These are phyloP conservation scores for Wickerhamiella kurtzmanii DNA, from an alignment of 805 yeast species.

Conservation along the genomic window DNA sequence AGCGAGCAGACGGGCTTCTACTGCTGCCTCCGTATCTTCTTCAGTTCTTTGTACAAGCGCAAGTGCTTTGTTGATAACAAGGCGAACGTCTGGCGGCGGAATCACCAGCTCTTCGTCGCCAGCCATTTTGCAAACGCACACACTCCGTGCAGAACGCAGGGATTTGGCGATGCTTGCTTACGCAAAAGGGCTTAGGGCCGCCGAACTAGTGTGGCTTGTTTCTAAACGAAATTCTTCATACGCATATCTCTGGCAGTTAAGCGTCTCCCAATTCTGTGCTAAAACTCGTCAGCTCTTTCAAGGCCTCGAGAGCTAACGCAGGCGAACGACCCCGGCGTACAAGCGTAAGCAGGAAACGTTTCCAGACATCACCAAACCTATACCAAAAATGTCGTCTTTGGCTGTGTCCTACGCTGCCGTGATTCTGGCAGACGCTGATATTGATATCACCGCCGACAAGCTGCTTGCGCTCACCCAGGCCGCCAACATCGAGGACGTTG, in stretches of 20 bases:
- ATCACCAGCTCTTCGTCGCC: constrained; percentile 20
- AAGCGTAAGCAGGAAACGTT: background rate
- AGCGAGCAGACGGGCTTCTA: constrained; percentile 6
- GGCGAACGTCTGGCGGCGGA: constrained; percentile 40
- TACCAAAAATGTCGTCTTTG: constrained; percentile 16
- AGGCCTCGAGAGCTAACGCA: too few relatives aligned
- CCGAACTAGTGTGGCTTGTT: background rate
- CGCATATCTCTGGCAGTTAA: too few relatives aligned
- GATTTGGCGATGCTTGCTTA: too few relatives aligned
- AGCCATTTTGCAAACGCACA: background rate
- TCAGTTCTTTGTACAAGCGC: background rate
- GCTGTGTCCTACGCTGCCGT: constrained; percentile 58
- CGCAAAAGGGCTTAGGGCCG: background rate
- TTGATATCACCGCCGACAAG: constrained; percentile 84
- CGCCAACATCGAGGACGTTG: constrained; percentile 53
- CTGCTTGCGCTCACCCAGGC: constrained; percentile 62
- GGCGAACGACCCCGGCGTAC: too few relatives aligned
- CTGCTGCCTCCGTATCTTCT: background rate
- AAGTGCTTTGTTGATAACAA: constrained; percentile 49
- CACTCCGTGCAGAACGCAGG: background rate
- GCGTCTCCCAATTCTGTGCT: too few relatives aligned
- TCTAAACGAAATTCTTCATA: too few relatives aligned
- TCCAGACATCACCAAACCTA: background rate
- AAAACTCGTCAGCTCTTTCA: too few relatives aligned
- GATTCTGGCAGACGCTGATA: constrained; percentile 93